Percentiles rank a stretch among this genome's conserved stretches.
Conservation (phyloP, 2,329 filamentous ascomycete genomes). For the Xylaria polymorpha region DNA sequence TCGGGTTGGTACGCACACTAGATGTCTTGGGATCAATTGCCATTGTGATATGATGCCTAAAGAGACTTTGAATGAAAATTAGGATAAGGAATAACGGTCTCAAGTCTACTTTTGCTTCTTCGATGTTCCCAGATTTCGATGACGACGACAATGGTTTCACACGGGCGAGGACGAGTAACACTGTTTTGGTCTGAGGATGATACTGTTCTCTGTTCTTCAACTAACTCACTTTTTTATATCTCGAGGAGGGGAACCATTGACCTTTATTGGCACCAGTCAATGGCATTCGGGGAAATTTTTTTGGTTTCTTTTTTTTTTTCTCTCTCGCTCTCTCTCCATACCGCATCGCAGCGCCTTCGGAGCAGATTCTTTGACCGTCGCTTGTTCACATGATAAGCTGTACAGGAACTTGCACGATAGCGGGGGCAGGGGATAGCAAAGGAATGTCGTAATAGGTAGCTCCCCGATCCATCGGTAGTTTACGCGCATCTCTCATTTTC, state of each 20-base stretch:
- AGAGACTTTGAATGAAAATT: background rate
- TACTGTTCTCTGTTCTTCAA: background rate
- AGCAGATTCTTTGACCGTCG: slow-evolving; percentile 22
- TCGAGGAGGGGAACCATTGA: slow-evolving; percentile 8
- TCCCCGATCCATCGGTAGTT: background rate
- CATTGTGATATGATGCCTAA: background rate
- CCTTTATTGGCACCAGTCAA: slow-evolving; percentile 18
- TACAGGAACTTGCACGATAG: slow-evolving; percentile 28
- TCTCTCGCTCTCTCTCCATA: background rate
- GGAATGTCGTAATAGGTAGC: slow-evolving; percentile 37
- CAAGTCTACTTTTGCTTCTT: background rate
- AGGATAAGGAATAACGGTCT: too few relatives aligned
- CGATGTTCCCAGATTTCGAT: background rate
- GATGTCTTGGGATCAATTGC: slow-evolving; percentile 36
- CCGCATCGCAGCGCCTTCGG: slow-evolving; percentile 32
- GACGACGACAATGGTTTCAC: slow-evolving; percentile 22
- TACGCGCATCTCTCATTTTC: slow-evolving; percentile 20
- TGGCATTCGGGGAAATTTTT: slow-evolving; percentile 10
- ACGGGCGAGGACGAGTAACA: background rate
- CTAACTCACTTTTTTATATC: slow-evolving; percentile 25
- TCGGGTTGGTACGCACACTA: slow-evolving; percentile 29
- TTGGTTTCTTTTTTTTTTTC: background rate
- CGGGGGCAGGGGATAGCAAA: slow-evolving; percentile 23
- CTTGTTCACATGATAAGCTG: slow-evolving; percentile 28
- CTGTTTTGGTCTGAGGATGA: background rate